phyloP scores from a whole-genome alignment of 768 basidiomycete genomes.

The Dendrothele bispora region DNA sequence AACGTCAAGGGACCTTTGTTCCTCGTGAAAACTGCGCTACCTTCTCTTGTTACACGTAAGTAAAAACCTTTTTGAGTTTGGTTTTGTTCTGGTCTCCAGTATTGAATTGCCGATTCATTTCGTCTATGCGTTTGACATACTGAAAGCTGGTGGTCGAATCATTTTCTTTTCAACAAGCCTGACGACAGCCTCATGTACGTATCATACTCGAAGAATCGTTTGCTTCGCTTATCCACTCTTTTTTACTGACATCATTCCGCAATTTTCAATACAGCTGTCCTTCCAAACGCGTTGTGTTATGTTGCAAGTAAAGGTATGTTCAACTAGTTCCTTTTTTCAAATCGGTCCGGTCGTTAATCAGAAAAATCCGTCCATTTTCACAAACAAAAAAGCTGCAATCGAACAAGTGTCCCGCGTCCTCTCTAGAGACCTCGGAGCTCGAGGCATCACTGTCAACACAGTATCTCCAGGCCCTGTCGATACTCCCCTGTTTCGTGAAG shows the following conservation, averaged over 20 bases:
- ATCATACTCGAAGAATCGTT: not conserved
- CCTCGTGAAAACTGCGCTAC: slow-evolving; percentile 46
- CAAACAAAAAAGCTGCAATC: slow-evolving; percentile 38
- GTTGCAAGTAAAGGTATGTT: slow-evolving; percentile 7
- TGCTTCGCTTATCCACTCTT: not conserved
- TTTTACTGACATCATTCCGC: not conserved
- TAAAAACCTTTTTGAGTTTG: not conserved
- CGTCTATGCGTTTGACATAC: too few species aligned
- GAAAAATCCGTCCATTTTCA: not conserved
- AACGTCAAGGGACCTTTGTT: slow-evolving; percentile 68
- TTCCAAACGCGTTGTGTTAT: slow-evolving; percentile 6
- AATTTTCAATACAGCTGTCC: too few species aligned
- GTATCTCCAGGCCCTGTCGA: slow-evolving; percentile 57
- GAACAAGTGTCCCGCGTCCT: slow-evolving; percentile 60
- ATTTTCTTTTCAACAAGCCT: slow-evolving; percentile 60
- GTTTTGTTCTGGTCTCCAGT: not conserved
- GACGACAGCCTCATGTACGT: slow-evolving; percentile 34
- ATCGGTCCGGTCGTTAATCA: not conserved
- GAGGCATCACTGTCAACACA: slow-evolving; percentile 58
- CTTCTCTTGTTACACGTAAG: slow-evolving; percentile 47
- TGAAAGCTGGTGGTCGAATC: slow-evolving; percentile 55
- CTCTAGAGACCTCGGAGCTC: slow-evolving; percentile 55
- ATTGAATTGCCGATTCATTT: slow-evolving; percentile 1
- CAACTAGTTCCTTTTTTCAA: not conserved
- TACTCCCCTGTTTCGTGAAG: slow-evolving; percentile 53